Conservation (phyloP, 805 yeast species). For the Suhomyces tanzawaensis region DNA sequence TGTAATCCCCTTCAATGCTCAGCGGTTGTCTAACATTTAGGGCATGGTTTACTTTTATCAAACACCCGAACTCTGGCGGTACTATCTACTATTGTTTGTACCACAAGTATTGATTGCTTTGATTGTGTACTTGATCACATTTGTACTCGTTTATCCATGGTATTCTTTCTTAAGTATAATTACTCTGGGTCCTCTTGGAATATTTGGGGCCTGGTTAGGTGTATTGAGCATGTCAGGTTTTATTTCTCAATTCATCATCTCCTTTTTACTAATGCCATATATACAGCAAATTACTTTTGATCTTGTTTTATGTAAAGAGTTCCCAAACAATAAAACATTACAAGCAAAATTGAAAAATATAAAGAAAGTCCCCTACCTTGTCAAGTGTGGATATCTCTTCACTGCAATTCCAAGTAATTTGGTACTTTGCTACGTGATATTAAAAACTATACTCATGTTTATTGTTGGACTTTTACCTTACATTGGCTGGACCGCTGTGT, state of each 20-base stretch:
- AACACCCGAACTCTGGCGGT: slow-evolving; percentile 47
- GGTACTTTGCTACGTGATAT: slow-evolving; percentile 41
- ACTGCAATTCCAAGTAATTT: slow-evolving; percentile 34
- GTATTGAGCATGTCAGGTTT: slow-evolving; percentile 43
- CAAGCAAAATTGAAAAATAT: slow-evolving; percentile 34
- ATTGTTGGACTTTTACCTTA: slow-evolving; percentile 51
- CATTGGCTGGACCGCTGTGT: slow-evolving; percentile 55
- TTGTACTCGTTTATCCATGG: slow-evolving; percentile 43
- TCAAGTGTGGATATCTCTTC: slow-evolving; percentile 27
- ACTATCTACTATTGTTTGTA: slow-evolving; percentile 39
- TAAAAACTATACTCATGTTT: slow-evolving; percentile 34
- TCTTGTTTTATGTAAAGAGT: slow-evolving; percentile 45
- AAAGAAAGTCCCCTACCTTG: slow-evolving; percentile 28
- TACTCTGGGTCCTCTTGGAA: slow-evolving; percentile 51
- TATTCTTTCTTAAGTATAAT: slow-evolving; percentile 41
- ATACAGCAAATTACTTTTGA: slow-evolving; percentile 49
- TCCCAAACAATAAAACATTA: slow-evolving; percentile 43
- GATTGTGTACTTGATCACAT: slow-evolving; percentile 34
- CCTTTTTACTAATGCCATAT: slow-evolving; percentile 44
- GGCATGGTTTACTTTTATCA: slow-evolving; percentile 42
- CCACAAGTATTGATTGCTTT: slow-evolving; percentile 45
- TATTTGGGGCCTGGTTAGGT: slow-evolving; percentile 44
- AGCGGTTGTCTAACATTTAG: slow-evolving; percentile 13
- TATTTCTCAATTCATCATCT: slow-evolving; percentile 42
- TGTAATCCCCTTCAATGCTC: slow-evolving; percentile 6